Evolutionary conservation across 2,329 filamentous ascomycete genomes (phyloP).

Genomic region (Fusarium sp.): DNA sequence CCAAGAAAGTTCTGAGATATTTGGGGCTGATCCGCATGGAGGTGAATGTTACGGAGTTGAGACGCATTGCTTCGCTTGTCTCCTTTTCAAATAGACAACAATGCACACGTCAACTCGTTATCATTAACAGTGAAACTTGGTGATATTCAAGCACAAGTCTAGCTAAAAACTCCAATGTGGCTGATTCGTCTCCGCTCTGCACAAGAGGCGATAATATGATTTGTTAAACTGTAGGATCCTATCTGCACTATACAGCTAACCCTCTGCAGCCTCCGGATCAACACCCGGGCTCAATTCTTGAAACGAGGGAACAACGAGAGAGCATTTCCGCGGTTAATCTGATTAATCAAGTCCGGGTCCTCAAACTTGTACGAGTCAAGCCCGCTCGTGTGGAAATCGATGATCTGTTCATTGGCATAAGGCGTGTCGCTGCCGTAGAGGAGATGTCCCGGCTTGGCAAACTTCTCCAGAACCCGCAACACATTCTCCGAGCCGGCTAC

Average conservation of each 20-base stretch:
- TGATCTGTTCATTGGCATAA: not conserved
- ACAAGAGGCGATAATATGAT: not conserved
- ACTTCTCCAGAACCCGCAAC: not conserved
- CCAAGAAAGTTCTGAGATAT: not conserved
- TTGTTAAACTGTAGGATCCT: not conserved
- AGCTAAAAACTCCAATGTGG: not conserved
- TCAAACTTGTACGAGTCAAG: not conserved
- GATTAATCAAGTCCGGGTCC: not conserved
- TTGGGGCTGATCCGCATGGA: not conserved
- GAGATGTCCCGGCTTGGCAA: not conserved
- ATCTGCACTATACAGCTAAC: not conserved
- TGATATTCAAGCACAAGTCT: not conserved
- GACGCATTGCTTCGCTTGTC: not conserved
- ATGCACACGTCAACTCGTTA: not conserved
- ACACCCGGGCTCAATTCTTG: not conserved
- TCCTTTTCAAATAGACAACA: not conserved
- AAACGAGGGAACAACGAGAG: not conserved
- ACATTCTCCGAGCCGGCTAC: not conserved
- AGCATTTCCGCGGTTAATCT: not conserved
- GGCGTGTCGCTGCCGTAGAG: not conserved
- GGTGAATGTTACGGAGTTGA: not conserved
- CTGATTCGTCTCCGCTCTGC: not conserved
- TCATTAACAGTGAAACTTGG: not conserved
- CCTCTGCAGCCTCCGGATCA: not conserved
- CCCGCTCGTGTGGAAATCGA: not conserved